Conservation (phyloP, 805 yeast species). For the Sporopachydermia quercuum region DNA sequence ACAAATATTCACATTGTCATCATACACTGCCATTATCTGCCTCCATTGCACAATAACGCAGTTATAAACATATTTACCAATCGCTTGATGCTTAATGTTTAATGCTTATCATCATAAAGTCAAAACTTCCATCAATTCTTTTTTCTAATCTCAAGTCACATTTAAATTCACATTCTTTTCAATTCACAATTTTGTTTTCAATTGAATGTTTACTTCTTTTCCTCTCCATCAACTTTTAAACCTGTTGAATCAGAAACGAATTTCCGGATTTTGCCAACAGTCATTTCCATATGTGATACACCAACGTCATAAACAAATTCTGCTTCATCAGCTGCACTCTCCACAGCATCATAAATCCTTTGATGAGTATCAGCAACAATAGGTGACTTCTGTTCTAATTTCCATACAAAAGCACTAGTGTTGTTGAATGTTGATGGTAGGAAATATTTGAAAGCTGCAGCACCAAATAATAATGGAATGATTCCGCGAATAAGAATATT, state of each 20-base stretch:
- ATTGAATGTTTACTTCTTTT: conserved; percentile 15
- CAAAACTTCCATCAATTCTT: no score
- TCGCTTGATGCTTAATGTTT: no score
- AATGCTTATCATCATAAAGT: no score
- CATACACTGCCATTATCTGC: no score
- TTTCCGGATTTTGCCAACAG: conserved; percentile 26
- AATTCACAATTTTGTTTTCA: no score
- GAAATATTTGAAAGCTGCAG: conserved; percentile 49
- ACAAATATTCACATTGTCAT: no score
- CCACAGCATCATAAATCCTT: conserved; percentile 29
- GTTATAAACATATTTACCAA: no score
- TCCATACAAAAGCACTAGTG: conserved; percentile 41
- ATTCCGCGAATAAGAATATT: conserved; percentile 37
- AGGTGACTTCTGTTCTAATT: conserved; percentile 49
- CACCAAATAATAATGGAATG: conserved; percentile 46
- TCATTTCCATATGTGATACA: conserved; percentile 21
- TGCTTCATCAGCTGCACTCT: conserved; percentile 26
- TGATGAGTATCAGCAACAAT: conserved; percentile 49
- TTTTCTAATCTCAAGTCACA: no score
- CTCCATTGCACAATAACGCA: no score
- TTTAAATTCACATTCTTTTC: no score
- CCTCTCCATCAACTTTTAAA: conserved; percentile 48
- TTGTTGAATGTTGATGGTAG: conserved; percentile 61
- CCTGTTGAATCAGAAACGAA: conserved; percentile 47
- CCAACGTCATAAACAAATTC: conserved; percentile 28